These are phyloP conservation scores for Phytophthora pluvialis DNA, from an alignment of 352 stramenopile genomes.

Conservation along the genomic window DNA sequence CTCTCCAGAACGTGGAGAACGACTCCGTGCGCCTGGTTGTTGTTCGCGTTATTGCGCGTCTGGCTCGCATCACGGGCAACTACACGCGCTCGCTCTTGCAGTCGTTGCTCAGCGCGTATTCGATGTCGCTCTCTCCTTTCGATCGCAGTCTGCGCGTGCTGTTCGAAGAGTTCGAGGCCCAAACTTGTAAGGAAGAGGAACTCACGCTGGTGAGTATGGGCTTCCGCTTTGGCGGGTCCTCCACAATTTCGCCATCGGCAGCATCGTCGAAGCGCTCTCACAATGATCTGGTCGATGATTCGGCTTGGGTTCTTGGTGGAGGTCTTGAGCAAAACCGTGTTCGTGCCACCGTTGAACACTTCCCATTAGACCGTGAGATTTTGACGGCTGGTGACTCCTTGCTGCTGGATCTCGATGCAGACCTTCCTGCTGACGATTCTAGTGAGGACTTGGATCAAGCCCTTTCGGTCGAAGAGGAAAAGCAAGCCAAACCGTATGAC, in stretches of 20 bases:
- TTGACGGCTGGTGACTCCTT: conserved; percentile 32
- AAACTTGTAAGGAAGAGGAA: conserved; percentile 44
- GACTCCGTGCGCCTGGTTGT: conserved; percentile 37
- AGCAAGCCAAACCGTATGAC: conserved; percentile 55
- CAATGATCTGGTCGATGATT: conserved; percentile 70
- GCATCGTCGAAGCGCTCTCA: conserved; percentile 40
- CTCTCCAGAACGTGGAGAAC: conserved; percentile 30
- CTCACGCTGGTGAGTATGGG: conserved; percentile 53
- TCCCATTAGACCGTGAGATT: conserved; percentile 61
- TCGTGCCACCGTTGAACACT: conserved; percentile 73
- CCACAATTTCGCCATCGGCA: conserved; percentile 35
- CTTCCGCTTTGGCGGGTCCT: conserved; percentile 76
- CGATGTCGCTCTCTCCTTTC: conserved; percentile 65
- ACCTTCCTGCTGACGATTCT: conserved; percentile 11
- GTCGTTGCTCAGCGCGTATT: conserved; percentile 67
- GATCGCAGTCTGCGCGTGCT: conserved; percentile 65
- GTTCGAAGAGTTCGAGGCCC: conserved; percentile 62
- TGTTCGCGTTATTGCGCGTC: conserved; percentile 45
- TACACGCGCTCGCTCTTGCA: conserved; percentile 65
- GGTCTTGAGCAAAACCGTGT: conserved; percentile 70
- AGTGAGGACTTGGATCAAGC: conserved; percentile 12
- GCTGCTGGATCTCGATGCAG: conserved; percentile 41
- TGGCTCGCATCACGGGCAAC: conserved; percentile 47
- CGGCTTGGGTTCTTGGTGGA: conserved; percentile 66
- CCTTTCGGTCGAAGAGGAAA: conserved; percentile 8